Conservation (phyloP, 257 asterid species). For the Hygrophila difformis region DNA sequence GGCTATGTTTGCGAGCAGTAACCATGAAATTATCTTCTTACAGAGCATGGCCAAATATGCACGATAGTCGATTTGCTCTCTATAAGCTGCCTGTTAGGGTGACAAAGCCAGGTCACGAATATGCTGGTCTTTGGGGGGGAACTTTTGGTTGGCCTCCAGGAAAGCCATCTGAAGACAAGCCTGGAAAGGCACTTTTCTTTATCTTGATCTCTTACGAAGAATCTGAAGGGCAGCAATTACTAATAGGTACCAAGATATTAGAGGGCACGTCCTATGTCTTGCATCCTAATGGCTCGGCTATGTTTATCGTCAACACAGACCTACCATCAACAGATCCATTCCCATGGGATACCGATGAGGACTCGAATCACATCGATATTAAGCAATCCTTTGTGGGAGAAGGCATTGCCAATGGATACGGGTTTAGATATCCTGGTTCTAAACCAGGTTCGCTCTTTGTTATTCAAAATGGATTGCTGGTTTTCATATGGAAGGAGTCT, state of each 20-base stretch:
- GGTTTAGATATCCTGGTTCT: constrained; percentile 86
- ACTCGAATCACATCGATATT: constrained; percentile 33
- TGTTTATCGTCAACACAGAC: constrained; percentile 57
- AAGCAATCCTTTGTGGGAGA: constrained; percentile 58
- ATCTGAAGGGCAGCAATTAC: constrained; percentile 48
- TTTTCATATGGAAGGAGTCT: constrained; percentile 77
- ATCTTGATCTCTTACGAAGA: constrained; percentile 73
- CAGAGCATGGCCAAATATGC: constrained; percentile 91
- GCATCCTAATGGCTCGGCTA: constrained; percentile 93
- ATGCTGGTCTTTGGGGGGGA: constrained; percentile 87
- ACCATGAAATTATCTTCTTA: constrained; percentile 63
- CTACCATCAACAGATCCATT: constrained; percentile 58
- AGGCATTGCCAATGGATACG: constrained; percentile 87
- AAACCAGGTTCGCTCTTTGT: constrained; percentile 87
- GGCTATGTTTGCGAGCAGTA: constrained; percentile 53
- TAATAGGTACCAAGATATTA: constrained; percentile 72
- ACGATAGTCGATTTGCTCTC: constrained; percentile 70
- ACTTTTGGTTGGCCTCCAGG: constrained; percentile 95
- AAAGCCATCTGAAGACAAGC: constrained; percentile 56
- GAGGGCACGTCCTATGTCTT: constrained; percentile 81
- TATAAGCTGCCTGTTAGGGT: constrained; percentile 60
- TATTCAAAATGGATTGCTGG: constrained; percentile 54
- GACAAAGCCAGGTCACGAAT: constrained; percentile 45
- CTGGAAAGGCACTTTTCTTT: constrained; percentile 71
- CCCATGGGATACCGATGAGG: constrained; percentile 63